Evolutionary conservation across 2,329 filamentous ascomycete species (phyloP).

Genomic region (Fusarium gaditjirri): DNA sequence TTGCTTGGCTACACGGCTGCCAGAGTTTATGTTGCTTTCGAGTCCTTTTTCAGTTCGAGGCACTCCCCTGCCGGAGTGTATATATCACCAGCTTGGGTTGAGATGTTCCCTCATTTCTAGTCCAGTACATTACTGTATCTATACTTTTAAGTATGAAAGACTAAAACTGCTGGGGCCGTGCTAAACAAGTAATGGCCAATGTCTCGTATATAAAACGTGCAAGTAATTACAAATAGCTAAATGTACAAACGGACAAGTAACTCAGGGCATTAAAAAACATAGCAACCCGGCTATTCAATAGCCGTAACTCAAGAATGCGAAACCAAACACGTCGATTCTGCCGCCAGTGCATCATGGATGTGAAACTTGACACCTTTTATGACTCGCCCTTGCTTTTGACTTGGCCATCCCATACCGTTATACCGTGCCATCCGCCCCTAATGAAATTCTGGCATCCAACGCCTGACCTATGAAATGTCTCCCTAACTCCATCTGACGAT

Average conservation of each 20-base stretch:
- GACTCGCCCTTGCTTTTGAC: constrained; percentile 11
- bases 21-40: not conserved
- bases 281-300: constrained; percentile 34
- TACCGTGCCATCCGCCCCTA: not conserved
- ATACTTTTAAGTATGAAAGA: not conserved
- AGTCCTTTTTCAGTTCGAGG: not conserved
- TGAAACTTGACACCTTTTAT: constrained; percentile 12
- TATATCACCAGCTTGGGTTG: not conserved
- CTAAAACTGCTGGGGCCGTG: not conserved
- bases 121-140: not conserved
- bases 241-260: constrained; percentile 18
- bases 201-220: constrained; percentile 1
- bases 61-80: not conserved
- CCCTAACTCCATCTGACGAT: constrained; percentile 8
- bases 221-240: constrained; percentile 38
- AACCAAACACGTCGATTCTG: constrained; percentile 17
- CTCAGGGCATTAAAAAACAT: not conserved
- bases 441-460: constrained; percentile 41
- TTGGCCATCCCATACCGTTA: constrained; percentile 11
- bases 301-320: constrained; percentile 16
- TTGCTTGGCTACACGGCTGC: not conserved
- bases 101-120: constrained; percentile 5
- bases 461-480: constrained; percentile 11
- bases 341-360: constrained; percentile 18
- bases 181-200: not conserved